Conservation (phyloP, 768 basidiomycete genomes). For the Sistotremastrum niveocremeum region DNA sequence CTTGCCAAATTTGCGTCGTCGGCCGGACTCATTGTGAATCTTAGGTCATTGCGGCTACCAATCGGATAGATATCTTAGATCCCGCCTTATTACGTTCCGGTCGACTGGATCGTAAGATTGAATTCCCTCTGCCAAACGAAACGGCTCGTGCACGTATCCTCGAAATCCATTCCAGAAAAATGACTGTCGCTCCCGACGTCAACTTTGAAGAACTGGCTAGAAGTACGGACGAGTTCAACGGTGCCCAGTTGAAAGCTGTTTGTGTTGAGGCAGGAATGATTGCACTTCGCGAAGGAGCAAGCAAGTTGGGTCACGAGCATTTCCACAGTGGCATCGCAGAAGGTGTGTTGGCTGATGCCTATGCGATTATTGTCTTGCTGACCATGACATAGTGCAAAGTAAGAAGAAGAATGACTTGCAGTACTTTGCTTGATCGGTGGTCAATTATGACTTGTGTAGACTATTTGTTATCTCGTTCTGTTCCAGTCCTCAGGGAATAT, state of each 20-base stretch:
- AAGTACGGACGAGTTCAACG: conserved; percentile 97
- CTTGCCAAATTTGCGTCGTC: not conserved
- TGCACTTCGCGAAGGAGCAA: conserved; percentile 84
- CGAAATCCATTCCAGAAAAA: conserved; percentile 94
- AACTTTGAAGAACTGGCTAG: conserved; percentile 96
- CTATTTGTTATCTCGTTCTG: too few species aligned
- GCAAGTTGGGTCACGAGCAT: conserved; percentile 83
- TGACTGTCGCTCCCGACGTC: conserved; percentile 76
- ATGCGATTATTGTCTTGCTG: conserved; percentile 5
- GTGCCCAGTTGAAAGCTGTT: conserved; percentile 91
- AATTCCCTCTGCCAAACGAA: conserved; percentile 95
- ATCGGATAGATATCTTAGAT: conserved; percentile 96
- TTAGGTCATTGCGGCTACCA: conserved; percentile 96
- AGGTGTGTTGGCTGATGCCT: conserved; percentile 30
- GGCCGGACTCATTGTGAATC: not conserved
- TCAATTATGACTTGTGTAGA: not conserved
- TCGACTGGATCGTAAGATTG: conserved; percentile 95
- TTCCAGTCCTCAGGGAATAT: too few species aligned
- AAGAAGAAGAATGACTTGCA: conserved; percentile 99
- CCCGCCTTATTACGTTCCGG: conserved; percentile 97
- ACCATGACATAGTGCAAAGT: conserved; percentile 65
- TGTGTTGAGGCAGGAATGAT: conserved; percentile 99
- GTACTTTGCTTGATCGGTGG: conserved; percentile 63
- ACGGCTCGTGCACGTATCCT: conserved; percentile 92
- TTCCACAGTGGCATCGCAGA: conserved; percentile 88